A percentile compares a stretch with the other conserved stretches of the same genome.
These are phyloP conservation scores for Tricholoma sp. DNA, from an alignment of 768 basidiomycete species.

Conservation along the genomic window DNA sequence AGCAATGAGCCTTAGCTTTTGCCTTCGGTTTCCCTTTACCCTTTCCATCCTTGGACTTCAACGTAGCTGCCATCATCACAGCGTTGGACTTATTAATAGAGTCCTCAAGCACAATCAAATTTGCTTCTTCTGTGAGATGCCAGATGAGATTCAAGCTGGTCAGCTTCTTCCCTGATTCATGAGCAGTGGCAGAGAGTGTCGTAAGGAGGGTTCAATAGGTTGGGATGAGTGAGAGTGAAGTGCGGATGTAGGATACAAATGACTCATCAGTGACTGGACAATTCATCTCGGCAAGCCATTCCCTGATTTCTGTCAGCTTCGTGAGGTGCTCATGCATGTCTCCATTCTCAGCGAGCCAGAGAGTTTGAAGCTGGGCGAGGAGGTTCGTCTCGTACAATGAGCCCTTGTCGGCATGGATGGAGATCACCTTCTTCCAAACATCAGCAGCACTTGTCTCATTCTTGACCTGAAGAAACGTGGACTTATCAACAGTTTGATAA, in stretches of 20 bases:
- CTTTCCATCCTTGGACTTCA: background rate
- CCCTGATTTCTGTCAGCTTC: too few species aligned
- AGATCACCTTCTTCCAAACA: constrained; percentile 18
- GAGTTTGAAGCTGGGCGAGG: too few species aligned
- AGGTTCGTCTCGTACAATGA: constrained; percentile 9
- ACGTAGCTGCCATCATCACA: background rate
- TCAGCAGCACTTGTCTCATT: constrained; percentile 10
- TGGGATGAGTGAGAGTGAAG: background rate
- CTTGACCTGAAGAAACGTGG: constrained; percentile 20
- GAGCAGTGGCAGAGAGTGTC: background rate
- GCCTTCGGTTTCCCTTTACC: background rate
- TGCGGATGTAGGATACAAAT: background rate
- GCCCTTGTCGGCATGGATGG: constrained; percentile 19
- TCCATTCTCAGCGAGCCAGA: background rate
- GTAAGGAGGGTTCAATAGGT: background rate
- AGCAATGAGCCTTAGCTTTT: background rate
- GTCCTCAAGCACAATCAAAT: background rate
- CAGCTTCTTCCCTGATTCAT: too few species aligned
- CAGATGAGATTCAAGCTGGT: too few species aligned
- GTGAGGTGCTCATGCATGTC: background rate
- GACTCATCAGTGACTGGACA: background rate
- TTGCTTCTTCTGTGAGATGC: too few species aligned
- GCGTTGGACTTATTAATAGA: background rate
- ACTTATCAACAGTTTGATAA: constrained; percentile 17
- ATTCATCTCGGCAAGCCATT: background rate